Conservation (phyloP, 371 early-diverging fungal genomes). For the Mortierella sp. region DNA sequence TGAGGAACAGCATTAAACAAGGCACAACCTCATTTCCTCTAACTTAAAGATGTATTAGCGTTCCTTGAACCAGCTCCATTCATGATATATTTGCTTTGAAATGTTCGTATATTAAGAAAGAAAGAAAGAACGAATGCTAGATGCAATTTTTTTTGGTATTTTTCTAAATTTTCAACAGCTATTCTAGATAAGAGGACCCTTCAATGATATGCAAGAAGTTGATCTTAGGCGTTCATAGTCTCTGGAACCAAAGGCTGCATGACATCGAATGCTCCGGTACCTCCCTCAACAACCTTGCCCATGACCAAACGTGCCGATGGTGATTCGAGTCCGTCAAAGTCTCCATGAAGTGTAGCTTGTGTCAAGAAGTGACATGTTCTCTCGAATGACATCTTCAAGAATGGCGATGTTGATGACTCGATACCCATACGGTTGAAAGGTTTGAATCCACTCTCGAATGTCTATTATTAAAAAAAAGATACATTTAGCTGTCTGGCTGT, state of each 20-base stretch:
- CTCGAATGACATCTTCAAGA: conserved; percentile 98
- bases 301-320: conserved; percentile 95
- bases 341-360: conserved; percentile 90
- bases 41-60: too few relatives aligned
- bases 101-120: too few relatives aligned
- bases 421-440: conserved; percentile 97
- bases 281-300: conserved; percentile 93
- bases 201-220: neutral
- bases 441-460: conserved; percentile 97
- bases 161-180: too few relatives aligned
- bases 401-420: conserved; percentile 91
- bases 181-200: too few relatives aligned
- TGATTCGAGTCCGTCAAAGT: conserved; percentile 88
- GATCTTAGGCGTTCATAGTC: conserved; percentile 29
- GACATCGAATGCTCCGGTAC: conserved; percentile 97
- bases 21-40: too few relatives aligned
- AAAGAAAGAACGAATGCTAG: too few relatives aligned
- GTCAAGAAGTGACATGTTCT: conserved; percentile 96
- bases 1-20: too few relatives aligned
- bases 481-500: neutral
- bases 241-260: conserved; percentile 66
- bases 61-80: too few relatives aligned
- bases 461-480: conserved; percentile 59
- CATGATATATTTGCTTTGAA: too few relatives aligned
- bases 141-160: too few relatives aligned